These are phyloP conservation scores for Aspergillus eucalypticola DNA, from an alignment of 2,329 filamentous ascomycete genomes.

Conservation along the genomic window DNA sequence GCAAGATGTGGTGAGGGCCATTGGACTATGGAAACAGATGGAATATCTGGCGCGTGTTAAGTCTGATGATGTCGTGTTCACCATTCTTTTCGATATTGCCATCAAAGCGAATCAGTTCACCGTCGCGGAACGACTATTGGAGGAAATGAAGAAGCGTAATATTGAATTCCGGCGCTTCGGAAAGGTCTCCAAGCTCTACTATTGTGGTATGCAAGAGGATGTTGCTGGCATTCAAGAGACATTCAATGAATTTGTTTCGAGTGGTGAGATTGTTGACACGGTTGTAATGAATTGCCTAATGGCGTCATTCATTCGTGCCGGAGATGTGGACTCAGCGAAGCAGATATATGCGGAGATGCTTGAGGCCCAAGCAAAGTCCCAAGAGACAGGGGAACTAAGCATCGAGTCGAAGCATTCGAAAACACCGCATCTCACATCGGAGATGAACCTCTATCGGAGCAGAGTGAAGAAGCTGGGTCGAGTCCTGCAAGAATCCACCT, in stretches of 20 bases:
- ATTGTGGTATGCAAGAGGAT: conserved; percentile 73
- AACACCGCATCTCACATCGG: conserved; percentile 32
- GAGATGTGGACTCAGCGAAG: conserved; percentile 75
- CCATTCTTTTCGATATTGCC: conserved; percentile 86
- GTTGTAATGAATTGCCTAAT: conserved; percentile 85
- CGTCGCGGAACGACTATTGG: conserved; percentile 80
- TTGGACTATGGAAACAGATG: conserved; percentile 88
- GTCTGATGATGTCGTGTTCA: conserved; percentile 81
- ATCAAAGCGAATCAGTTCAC: conserved; percentile 80
- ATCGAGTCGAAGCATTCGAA: conserved; percentile 21
- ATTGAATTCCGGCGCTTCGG: conserved; percentile 75
- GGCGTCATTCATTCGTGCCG: conserved; percentile 70
- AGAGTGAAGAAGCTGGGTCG: conserved; percentile 48
- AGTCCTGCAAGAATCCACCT: conserved; percentile 49
- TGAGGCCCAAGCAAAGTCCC: conserved; percentile 49
- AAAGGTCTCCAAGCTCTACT: conserved; percentile 79
- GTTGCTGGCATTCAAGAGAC: conserved; percentile 71
- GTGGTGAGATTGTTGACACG: conserved; percentile 85
- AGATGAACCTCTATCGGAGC: conserved; percentile 39
- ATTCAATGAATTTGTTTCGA: conserved; percentile 79
- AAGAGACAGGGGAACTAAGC: conserved; percentile 31
- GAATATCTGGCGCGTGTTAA: conserved; percentile 67
- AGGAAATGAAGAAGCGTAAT: conserved; percentile 73
- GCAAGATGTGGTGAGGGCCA: conserved; percentile 64
- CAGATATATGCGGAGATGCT: conserved; percentile 86